Evolutionary conservation across 1,284 basidiomycete species (phyloP).

Genomic region (Cutaneotrichosporon cutaneum): DNA sequence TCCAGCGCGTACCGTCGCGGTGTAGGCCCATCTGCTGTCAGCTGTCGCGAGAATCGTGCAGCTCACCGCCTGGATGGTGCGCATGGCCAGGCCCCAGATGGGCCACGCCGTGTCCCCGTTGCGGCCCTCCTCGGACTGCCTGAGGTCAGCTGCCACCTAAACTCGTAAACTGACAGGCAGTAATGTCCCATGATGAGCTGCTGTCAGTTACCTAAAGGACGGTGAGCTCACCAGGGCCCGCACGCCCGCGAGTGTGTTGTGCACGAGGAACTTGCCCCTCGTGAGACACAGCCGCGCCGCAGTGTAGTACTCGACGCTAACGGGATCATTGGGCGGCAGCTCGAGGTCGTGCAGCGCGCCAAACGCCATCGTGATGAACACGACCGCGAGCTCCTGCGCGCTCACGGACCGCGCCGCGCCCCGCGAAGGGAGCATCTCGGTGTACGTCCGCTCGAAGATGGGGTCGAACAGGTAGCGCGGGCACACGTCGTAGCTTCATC

Average conservation of each 20-base stretch:
- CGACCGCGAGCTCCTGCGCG: conserved; percentile 34
- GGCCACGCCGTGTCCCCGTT: conserved; percentile 30
- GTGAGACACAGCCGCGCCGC: conserved; percentile 32
- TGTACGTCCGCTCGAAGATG: conserved; percentile 26
- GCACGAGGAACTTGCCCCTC: conserved; percentile 36
- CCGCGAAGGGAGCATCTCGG: background rate
- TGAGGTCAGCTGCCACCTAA: background rate
- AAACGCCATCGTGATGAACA: conserved; percentile 37
- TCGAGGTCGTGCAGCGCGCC: conserved; percentile 41
- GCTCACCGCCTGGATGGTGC: conserved; percentile 38
- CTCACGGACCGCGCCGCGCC: background rate
- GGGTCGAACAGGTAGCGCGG: conserved; percentile 28
- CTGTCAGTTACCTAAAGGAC: background rate
- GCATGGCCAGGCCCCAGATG: conserved; percentile 27
- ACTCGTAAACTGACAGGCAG: conserved; percentile 2
- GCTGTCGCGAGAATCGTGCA: background rate
- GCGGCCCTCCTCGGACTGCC: conserved; percentile 28
- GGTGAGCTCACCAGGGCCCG: conserved; percentile 31
- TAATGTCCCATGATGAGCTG: conserved; percentile 32
- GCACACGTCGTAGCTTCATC: conserved; percentile 27
- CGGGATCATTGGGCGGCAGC: conserved; percentile 36
- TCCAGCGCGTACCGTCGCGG: conserved; percentile 41
- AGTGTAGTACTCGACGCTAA: conserved; percentile 32
- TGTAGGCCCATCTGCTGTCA: conserved; percentile 42
- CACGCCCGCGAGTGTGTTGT: conserved; percentile 36